phyloP scores from a whole-genome alignment of 192 early-diverging fungal species.

The Chytriomyces sp. region DNA sequence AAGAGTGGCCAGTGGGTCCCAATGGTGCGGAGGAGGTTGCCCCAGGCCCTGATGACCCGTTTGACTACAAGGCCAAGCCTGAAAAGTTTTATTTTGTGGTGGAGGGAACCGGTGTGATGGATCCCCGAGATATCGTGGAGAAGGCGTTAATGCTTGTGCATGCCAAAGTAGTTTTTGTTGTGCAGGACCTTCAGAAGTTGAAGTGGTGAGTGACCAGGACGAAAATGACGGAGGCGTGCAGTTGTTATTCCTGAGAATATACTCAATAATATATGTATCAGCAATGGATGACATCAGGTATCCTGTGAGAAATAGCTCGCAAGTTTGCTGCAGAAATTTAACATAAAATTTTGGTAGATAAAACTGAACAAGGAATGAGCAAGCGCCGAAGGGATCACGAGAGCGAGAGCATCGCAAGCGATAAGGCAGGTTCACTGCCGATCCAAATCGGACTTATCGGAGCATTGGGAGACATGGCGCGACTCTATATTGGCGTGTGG shows the following conservation, averaged over 20 bases:
- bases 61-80: slow-evolving; percentile 62
- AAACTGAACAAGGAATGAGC: too few relatives aligned
- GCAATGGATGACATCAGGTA: too few relatives aligned
- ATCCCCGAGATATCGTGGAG: slow-evolving; percentile 51
- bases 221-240: too few relatives aligned
- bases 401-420: too few relatives aligned
- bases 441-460: slow-evolving; percentile 85
- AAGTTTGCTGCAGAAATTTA: too few relatives aligned
- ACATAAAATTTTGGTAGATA: too few relatives aligned
- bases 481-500: slow-evolving; percentile 76
- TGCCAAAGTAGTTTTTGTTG: slow-evolving; percentile 44
- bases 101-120: slow-evolving; percentile 57
- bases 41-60: slow-evolving; percentile 44
- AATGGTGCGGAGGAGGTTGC: slow-evolving; percentile 38
- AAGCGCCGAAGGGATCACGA: too few relatives aligned
- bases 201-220: slow-evolving; percentile 14
- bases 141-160: slow-evolving; percentile 46
- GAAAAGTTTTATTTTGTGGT: slow-evolving; percentile 60
- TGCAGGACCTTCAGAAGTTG: slow-evolving; percentile 28
- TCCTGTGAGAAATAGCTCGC: too few relatives aligned
- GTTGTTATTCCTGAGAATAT: too few relatives aligned
- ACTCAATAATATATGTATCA: too few relatives aligned
- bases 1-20: slow-evolving; percentile 75
- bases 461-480: slow-evolving; percentile 87
- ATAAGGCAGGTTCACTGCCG: too few relatives aligned